These are phyloP conservation scores for Pythium dissotocum DNA, from an alignment of 352 stramenopile genomes.

Conservation along the genomic window DNA sequence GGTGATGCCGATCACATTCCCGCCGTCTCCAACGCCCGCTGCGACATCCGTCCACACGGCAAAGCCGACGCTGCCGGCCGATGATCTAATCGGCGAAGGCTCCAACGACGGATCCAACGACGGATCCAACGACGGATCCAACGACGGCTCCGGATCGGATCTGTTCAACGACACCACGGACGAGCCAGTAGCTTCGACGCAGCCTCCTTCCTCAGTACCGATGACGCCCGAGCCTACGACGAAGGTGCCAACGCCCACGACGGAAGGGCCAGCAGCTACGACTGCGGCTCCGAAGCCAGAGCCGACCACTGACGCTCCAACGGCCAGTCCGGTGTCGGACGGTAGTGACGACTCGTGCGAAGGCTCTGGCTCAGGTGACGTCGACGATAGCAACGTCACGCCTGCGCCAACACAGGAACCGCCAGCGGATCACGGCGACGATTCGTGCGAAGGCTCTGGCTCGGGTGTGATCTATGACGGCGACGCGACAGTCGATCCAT, in stretches of 20 bases:
- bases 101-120: conserved; percentile 5
- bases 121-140: conserved; percentile 1
- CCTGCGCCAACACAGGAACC: background rate
- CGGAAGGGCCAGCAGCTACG: background rate
- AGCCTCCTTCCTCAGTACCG: background rate
- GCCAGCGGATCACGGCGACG: background rate
- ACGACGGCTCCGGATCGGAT: background rate
- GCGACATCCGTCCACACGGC: background rate
- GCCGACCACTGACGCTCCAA: background rate
- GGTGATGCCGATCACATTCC: background rate
- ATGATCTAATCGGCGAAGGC: background rate
- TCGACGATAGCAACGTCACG: background rate
- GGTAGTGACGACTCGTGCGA: background rate
- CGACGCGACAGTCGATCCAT: background rate
- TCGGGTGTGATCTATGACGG: conserved; percentile 2
- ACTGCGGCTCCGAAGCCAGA: background rate
- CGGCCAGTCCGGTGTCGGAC: background rate
- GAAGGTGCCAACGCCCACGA: background rate
- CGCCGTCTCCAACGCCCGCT: background rate
- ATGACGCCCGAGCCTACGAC: background rate
- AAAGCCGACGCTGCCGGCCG: background rate
- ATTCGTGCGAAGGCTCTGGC: background rate
- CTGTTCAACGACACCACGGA: background rate
- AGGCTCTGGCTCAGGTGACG: background rate
- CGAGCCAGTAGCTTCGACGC: background rate